Conservation (phyloP, 2,329 filamentous ascomycete genomes). For the Pseudocercospora pini-densiflorae region DNA sequence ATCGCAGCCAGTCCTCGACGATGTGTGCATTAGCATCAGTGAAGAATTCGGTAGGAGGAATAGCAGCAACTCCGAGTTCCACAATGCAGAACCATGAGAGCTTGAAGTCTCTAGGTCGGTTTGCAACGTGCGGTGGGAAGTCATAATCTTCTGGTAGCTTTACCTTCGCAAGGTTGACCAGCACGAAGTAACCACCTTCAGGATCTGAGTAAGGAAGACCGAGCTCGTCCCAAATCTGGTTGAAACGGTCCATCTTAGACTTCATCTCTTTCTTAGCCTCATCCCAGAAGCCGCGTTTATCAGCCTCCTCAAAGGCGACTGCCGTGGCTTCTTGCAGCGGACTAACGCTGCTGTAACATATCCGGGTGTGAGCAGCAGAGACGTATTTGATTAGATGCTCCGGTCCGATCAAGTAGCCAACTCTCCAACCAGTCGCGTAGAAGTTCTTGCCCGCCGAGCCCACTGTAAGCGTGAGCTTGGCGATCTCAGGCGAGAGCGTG, state of each 20-base stretch:
- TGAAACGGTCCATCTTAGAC: constrained; percentile 84
- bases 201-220: constrained; percentile 76
- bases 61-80: constrained; percentile 92
- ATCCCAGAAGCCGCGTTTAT: constrained; percentile 85
- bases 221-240: constrained; percentile 61
- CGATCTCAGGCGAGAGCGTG: constrained; percentile 87
- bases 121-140: constrained; percentile 87
- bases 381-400: constrained; percentile 90
- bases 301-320: constrained; percentile 91
- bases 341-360: constrained; percentile 93
- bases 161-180: constrained; percentile 91
- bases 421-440: constrained; percentile 96
- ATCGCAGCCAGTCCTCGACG: constrained; percentile 90
- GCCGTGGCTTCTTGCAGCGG: constrained; percentile 94
- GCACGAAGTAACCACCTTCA: constrained; percentile 95
- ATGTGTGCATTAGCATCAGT: constrained; percentile 81
- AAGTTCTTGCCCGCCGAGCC: constrained; percentile 98
- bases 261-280: constrained; percentile 85
- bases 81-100: constrained; percentile 96
- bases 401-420: constrained; percentile 92
- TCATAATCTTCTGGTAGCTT: constrained; percentile 81
- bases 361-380: constrained; percentile 88
- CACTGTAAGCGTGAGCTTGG: constrained; percentile 86
- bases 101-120: constrained; percentile 89
- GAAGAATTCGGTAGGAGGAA: constrained; percentile 97